Conservation (phyloP, 1,284 basidiomycete species). For the Malassezia psittaci region DNA sequence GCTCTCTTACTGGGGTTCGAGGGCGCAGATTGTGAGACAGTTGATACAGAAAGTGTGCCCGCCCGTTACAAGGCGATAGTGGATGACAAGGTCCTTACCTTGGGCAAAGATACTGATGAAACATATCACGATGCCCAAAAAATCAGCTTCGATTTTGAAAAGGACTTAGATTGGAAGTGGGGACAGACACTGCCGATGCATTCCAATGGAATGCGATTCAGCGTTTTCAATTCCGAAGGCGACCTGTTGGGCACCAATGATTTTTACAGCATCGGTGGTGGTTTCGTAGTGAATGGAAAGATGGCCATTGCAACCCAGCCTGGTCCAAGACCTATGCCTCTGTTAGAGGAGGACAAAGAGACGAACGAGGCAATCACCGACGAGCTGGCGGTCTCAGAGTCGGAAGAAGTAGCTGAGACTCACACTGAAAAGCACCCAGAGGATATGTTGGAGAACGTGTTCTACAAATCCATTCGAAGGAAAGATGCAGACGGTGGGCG, state of each 20-base stretch:
- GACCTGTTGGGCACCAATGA: conserved; percentile 85
- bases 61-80: conserved; percentile 63
- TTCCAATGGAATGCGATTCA: conserved; percentile 70
- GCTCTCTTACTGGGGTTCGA: conserved; percentile 82
- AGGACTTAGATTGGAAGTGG: conserved; percentile 79
- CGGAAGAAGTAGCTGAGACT: background rate
- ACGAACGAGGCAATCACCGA: background rate
- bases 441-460: conserved; percentile 76
- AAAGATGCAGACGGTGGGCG: conserved; percentile 65
- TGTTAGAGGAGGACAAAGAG: background rate
- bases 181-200: conserved; percentile 52
- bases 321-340: conserved; percentile 1
- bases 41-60: conserved; percentile 64
- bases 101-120: conserved; percentile 52
- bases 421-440: conserved; percentile 43
- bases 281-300: conserved; percentile 41
- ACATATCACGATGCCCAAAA: conserved; percentile 12
- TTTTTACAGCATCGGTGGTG: conserved; percentile 58
- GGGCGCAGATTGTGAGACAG: conserved; percentile 60
- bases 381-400: background rate
- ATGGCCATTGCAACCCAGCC: conserved; percentile 22
- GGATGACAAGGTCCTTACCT: conserved; percentile 57
- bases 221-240: conserved; percentile 68
- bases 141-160: conserved; percentile 72
- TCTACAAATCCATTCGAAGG: conserved; percentile 90